Evolutionary conservation across 2,329 filamentous ascomycete species (phyloP).

Genomic region (Colletotrichum scovillei): DNA sequence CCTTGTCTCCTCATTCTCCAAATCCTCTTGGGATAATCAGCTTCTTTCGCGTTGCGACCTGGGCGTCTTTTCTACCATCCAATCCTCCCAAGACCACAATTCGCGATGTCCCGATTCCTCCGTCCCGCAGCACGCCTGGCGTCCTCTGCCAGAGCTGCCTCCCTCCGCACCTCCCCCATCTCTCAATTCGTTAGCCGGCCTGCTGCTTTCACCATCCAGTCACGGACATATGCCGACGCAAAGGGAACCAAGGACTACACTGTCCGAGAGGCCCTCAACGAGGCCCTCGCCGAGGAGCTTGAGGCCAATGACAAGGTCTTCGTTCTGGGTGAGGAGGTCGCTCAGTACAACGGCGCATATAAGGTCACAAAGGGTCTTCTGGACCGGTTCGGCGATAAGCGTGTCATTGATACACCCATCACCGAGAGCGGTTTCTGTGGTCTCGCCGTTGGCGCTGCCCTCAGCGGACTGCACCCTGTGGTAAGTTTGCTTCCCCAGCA

Average conservation of each 20-base stretch:
- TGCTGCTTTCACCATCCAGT: conserved; percentile 55
- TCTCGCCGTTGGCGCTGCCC: conserved; percentile 92
- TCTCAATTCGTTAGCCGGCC: conserved; percentile 49
- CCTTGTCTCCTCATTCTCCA: background rate
- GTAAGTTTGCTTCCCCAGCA: conserved; percentile 65
- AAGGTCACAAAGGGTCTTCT: conserved; percentile 98
- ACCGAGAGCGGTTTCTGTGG: conserved; percentile 96
- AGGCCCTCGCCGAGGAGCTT: conserved; percentile 97
- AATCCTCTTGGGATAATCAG: background rate
- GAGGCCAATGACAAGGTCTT: conserved; percentile 96
- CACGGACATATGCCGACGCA: conserved; percentile 66
- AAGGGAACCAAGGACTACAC: conserved; percentile 89
- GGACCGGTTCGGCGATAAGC: conserved; percentile 96
- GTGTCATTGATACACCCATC: conserved; percentile 98
- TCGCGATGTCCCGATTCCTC: conserved; percentile 62
- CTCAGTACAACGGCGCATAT: conserved; percentile 99
- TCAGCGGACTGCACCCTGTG: conserved; percentile 93
- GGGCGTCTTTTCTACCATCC: background rate
- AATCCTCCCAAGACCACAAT: conserved; percentile 22
- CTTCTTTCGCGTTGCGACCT: conserved; percentile 21
- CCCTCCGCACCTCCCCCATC: conserved; percentile 48
- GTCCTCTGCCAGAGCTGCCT: conserved; percentile 53
- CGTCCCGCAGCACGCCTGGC: conserved; percentile 62
- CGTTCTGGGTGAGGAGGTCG: conserved; percentile 96
- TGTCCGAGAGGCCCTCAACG: conserved; percentile 96